A percentile compares a stretch with the other conserved stretches of the same genome.
Conservation (phyloP, 768 basidiomycete genomes). For the Psilocybe cubensis region DNA sequence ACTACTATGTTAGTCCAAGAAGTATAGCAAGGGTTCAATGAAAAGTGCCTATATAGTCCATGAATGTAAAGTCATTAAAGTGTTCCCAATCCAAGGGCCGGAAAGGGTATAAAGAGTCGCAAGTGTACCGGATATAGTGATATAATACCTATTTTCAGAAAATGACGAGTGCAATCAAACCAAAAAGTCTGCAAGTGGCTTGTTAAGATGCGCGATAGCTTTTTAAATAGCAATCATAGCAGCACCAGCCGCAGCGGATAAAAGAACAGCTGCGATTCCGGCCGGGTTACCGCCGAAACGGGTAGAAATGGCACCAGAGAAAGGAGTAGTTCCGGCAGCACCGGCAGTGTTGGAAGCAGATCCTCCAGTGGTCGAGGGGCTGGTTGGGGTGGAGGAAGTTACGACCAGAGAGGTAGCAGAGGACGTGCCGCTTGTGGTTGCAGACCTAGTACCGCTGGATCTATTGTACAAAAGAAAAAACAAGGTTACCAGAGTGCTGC, state of each 20-base stretch:
- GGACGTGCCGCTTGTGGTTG: background rate
- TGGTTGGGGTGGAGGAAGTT: conserved; percentile 7
- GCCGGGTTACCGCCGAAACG: conserved; percentile 28
- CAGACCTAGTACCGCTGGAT: background rate
- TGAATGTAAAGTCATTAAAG: background rate
- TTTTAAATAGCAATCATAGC: conserved; percentile 45
- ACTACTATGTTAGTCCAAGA: background rate
- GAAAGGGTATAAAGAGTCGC: background rate
- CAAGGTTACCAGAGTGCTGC: background rate
- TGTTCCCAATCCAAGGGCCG: background rate
- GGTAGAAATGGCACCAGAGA: conserved; percentile 33
- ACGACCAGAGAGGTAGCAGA: conserved; percentile 1
- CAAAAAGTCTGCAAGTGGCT: background rate
- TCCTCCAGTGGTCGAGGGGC: conserved; percentile 6
- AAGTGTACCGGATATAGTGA: background rate
- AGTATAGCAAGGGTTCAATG: background rate
- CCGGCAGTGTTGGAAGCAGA: conserved; percentile 13
- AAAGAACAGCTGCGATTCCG: conserved; percentile 33
- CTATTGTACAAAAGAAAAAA: background rate
- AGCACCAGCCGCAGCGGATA: conserved; percentile 54
- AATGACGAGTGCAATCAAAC: background rate
- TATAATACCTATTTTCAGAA: background rate
- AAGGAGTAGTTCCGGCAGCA: conserved; percentile 23
- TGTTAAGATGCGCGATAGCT: background rate
- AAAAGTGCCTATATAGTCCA: background rate